Percentiles rank a stretch among this genome's conserved stretches.
phyloP scores from a whole-genome alignment of 495 filamentous ascomycete species.

The Daldinia vernicosa region DNA sequence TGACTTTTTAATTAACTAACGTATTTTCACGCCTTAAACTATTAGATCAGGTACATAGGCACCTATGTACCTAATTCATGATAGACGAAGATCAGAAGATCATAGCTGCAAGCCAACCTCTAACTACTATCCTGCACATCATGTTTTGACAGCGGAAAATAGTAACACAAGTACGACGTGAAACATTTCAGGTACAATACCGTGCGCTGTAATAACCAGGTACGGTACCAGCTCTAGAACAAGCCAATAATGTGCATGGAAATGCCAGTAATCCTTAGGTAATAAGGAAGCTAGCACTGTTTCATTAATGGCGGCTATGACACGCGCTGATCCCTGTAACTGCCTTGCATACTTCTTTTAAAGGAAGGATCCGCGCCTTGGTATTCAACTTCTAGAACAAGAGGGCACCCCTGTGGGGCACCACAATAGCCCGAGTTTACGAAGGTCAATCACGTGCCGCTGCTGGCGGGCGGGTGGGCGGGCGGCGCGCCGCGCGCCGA shows the following conservation, averaged over 20 bases:
- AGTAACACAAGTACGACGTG: background rate
- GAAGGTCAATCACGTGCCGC: no score
- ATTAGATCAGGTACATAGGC: no score
- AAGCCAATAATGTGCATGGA: constrained; percentile 10
- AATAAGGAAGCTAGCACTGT: constrained; percentile 32
- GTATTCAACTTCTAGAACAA: constrained; percentile 32
- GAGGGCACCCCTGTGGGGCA: no score
- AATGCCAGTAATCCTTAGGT: constrained; percentile 30
- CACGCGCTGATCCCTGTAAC: background rate
- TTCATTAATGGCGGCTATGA: constrained; percentile 19
- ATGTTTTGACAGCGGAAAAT: background rate
- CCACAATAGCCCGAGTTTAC: no score
- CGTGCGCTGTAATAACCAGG: background rate
- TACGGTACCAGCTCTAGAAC: background rate
- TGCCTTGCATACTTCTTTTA: constrained; percentile 9
- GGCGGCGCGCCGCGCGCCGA: no score
- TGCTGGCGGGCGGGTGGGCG: no score
- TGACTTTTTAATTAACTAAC: no score
- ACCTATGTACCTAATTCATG: no score
- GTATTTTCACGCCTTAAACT: no score
- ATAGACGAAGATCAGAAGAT: constrained; percentile 30
- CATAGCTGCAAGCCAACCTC: constrained; percentile 4
- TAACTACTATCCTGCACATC: constrained; percentile 9
- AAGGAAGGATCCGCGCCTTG: constrained; percentile 23
- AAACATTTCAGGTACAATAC: background rate